Base-by-base conservation (phyloP, 306 rosid genomes). In the Vigna reflexopilosa region DNA sequence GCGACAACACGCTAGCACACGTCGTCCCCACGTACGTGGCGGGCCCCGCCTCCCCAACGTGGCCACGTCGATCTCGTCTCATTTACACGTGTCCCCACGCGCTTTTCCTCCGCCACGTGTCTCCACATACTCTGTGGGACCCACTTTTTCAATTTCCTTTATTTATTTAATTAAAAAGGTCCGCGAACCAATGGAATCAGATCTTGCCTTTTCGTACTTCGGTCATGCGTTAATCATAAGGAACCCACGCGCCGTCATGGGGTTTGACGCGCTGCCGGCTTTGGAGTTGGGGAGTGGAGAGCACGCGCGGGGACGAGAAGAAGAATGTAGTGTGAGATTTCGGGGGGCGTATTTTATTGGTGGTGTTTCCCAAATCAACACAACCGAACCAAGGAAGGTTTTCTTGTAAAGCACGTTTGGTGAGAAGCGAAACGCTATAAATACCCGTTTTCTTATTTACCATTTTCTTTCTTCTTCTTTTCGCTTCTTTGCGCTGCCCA, bases 11-110 rank as follows among this genome's bases (percentile, higher is more conserved):
- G 70, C 24, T 72, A 54, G 11, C 83, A 55, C 84, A 64, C 84
- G 84, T 81, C 90, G 72, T 62, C 81, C 51, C 86, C 83, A 48
- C 76, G 70, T 86, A 59, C 44, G 28, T 57, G 55, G 82, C 13
- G 90, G 97, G 88, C 28, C 96, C 92, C 96, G 4, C 77, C 1
- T 0, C 22, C 9, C 22, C 9, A 36, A 80, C 92, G 91, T 91
- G 95, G 91, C 93, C 94, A 73, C 80, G 90, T 92, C 98, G 76
- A 71, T 30, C 34, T 58, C 82, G 67, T 82, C 84, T 82, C 80
- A 73, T 16, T 48, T 74, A 83, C 93, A 90, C 86, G 91, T 90
- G 91, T 83, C 87, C 15, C 52, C 78, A 86, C 89, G 93, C 90
- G 87, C 90, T 80, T 78, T 20, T 38, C 58, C 65, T 49, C 67